These are phyloP conservation scores for Emergomyces africanus DNA, from an alignment of 2,329 filamentous ascomycete genomes.

Conservation along the genomic window DNA sequence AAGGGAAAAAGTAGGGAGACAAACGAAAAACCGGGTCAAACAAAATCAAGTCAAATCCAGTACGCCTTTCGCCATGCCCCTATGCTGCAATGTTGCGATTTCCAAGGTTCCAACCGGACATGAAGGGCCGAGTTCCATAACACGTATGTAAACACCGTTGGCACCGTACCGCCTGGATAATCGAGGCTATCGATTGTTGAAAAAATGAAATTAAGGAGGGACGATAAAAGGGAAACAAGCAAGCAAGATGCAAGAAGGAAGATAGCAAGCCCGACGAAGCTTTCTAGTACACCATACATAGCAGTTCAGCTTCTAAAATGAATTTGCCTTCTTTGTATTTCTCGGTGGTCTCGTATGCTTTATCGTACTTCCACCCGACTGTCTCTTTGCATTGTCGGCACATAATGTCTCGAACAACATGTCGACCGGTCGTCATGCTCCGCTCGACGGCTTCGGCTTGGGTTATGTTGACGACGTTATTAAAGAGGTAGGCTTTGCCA, in stretches of 20 bases:
- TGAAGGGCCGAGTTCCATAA: background rate
- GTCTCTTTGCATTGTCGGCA: slow-evolving; percentile 86
- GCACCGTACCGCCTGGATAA: background rate
- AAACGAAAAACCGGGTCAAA: background rate
- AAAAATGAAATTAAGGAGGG: background rate
- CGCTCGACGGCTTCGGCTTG: slow-evolving; percentile 74
- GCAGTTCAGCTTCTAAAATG: slow-evolving; percentile 82
- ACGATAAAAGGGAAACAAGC: background rate
- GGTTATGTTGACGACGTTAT: slow-evolving; percentile 82
- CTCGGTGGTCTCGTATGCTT: slow-evolving; percentile 80
- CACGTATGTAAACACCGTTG: background rate
- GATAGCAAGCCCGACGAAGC: background rate
- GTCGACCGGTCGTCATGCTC: slow-evolving; percentile 93
- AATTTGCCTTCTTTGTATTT: slow-evolving; percentile 99
- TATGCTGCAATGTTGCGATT: background rate
- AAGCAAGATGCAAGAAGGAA: background rate
- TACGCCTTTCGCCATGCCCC: background rate
- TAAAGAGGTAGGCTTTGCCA: slow-evolving; percentile 95
- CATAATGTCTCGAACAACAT: slow-evolving; percentile 84
- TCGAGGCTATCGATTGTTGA: background rate
- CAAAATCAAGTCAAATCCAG: background rate
- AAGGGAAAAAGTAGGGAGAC: background rate
- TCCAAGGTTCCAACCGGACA: background rate
- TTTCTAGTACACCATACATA: slow-evolving; percentile 59
- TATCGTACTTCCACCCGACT: slow-evolving; percentile 98